Base-by-base conservation (phyloP, 1,139 yeast genomes). In the Taphrina wiesneri region DNA sequence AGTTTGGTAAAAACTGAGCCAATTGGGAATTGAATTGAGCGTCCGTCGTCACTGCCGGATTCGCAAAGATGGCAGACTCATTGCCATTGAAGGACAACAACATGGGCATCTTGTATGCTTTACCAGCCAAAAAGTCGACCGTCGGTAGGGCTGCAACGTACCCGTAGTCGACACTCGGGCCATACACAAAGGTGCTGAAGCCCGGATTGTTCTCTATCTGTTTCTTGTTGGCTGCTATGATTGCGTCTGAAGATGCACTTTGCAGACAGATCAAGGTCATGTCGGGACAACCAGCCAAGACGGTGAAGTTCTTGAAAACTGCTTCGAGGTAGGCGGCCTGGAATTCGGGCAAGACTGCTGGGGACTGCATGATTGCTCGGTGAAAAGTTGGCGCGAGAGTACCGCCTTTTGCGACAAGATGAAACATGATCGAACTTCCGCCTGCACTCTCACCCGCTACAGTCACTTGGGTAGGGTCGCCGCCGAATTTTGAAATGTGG, bases 361-460 rank as follows among this genome's bases (percentile, higher is more conserved):
- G 60, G 7, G 49, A 34, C 36, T 54, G 60, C 52, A 39, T 34
- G 15, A 54, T 34, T 21, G 47, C 47, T n/a, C 19, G 46, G 3
- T 54, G 47, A n/a, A 54, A 54, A 5, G 47, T 21, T 7, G 60
- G 60, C 13, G 32, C 17, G 19, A 21, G n/a, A 56, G 60, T 39
- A 21, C 49, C 32, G 26, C 36, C 60, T 21, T 43, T 30, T 11
- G 47, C 56, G 15, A 28, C 46, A 7, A 47, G 45, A 19, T 47
- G 63, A 17, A 25, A 34, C 56, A 32, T 32, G 45, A 47, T 45
- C 13, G 61, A 28, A 0, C 76, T 73, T 0, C 76, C 79, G 7
- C 80, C 80, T 21, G 80, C 77, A 65, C 76, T 73, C 69, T 78
- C 75, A n/a, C 80, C 80, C 67, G 74, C 75, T 17, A 78, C 67